A percentile compares a stretch with the other conserved stretches of the same genome.
Evolutionary conservation across 1,284 basidiomycete genomes (phyloP).

Genomic region (Ustilago bromivora): DNA sequence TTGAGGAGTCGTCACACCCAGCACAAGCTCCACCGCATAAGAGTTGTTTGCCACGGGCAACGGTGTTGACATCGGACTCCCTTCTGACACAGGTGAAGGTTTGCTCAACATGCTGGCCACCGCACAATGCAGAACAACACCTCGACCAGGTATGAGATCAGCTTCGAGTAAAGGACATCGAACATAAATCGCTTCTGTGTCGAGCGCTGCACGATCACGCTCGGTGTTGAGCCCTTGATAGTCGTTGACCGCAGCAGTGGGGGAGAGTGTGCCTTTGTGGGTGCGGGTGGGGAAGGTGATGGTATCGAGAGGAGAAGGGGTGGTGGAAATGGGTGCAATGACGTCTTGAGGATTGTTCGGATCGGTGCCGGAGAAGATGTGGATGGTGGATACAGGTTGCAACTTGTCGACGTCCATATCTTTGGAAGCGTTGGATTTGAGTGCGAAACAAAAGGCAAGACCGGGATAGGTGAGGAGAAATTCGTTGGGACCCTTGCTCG

Average conservation of each 20-base stretch:
- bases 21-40: constrained; percentile 27
- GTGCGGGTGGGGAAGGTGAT: constrained; percentile 5
- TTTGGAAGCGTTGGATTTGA: constrained; percentile 19
- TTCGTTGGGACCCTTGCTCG: constrained; percentile 18
- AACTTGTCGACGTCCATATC: constrained; percentile 40
- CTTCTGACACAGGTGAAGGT: constrained; percentile 12
- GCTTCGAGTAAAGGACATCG: constrained; percentile 34
- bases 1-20: constrained; percentile 48
- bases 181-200: constrained; percentile 39
- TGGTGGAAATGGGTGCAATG: constrained; percentile 18
- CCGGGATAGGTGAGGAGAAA: constrained; percentile 49
- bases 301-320: neutral
- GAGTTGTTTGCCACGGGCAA: neutral
- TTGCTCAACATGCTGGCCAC: constrained; percentile 11
- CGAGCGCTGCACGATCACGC: constrained; percentile 42
- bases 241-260: constrained; percentile 23
- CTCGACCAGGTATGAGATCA: constrained; percentile 19
- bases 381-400: constrained; percentile 44
- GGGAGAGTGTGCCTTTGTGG: constrained; percentile 36
- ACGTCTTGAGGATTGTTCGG: constrained; percentile 40
- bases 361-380: constrained; percentile 44
- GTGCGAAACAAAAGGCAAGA: constrained; percentile 44
- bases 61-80: constrained; percentile 6
- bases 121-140: constrained; percentile 37
- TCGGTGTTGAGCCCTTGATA: constrained; percentile 34